Evolutionary conservation across 106 monocot genomes (phyloP).

Genomic region (Phalaenopsis aphrodite): DNA sequence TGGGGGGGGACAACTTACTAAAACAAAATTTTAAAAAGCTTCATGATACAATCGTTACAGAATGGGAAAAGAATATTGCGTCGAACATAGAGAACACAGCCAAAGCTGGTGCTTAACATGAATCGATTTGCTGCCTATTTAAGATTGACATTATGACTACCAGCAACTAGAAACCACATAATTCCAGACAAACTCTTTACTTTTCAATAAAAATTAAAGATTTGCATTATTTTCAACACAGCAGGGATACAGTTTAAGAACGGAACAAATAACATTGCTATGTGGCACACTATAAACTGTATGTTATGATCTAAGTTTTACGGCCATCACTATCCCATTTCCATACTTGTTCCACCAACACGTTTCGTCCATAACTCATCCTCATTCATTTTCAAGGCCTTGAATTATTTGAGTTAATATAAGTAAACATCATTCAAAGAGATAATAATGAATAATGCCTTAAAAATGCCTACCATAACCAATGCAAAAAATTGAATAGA

Average conservation of each 20-base stretch:
- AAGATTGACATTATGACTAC: background rate
- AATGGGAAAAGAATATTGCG: background rate
- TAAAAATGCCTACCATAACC: too few species aligned
- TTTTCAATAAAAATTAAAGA: background rate
- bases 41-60: background rate
- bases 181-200: background rate
- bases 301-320: background rate
- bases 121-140: background rate
- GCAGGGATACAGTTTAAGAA: background rate
- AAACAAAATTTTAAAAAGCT: background rate
- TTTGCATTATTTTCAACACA: background rate
- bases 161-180: background rate
- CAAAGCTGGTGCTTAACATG: background rate
- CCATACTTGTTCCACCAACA: too few species aligned
- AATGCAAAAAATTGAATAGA: too few species aligned
- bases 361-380: too few species aligned
- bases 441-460: too few species aligned
- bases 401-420: too few species aligned
- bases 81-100: background rate
- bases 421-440: too few species aligned
- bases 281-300: background rate
- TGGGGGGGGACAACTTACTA: background rate
- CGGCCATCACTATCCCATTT: too few species aligned
- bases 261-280: background rate
- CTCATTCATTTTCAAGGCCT: too few species aligned